A percentile compares a stretch with the other conserved stretches of the same genome.
These are phyloP conservation scores for Funneliformis mosseae DNA, from an alignment of 192 early-diverging fungal species.

Conservation along the genomic window DNA sequence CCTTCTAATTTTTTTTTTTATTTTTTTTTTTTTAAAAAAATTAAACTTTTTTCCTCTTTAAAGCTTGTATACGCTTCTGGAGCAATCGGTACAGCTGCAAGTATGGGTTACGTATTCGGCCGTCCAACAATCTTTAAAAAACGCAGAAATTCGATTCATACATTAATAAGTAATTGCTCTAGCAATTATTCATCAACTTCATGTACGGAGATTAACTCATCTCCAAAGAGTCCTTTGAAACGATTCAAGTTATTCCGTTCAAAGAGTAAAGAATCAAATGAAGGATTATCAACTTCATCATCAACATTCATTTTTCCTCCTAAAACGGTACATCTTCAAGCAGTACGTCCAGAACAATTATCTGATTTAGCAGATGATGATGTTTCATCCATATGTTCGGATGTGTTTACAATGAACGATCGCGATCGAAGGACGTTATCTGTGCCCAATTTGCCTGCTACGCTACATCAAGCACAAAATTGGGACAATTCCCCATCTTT, in stretches of 20 bases:
- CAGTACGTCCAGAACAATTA: background rate
- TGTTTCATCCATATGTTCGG: slow-evolving; percentile 13
- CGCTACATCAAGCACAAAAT: background rate
- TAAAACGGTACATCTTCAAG: background rate
- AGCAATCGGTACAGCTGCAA: background rate
- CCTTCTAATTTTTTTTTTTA: background rate
- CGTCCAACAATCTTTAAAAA: background rate
- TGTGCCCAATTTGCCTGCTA: background rate
- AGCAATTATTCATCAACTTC: background rate
- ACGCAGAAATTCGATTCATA: background rate
- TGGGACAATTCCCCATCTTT: background rate
- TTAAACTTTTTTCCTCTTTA: background rate
- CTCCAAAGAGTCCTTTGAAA: background rate
- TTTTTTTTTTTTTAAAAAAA: no score
- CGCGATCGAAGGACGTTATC: slow-evolving; percentile 2
- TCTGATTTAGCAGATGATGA: slow-evolving; percentile 2
- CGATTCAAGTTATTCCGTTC: background rate
- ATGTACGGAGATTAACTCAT: background rate
- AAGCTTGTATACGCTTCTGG: background rate
- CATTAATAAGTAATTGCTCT: background rate
- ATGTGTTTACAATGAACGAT: background rate
- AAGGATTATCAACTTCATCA: background rate
- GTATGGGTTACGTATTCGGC: background rate
- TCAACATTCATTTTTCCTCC: background rate
- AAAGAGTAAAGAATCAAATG: background rate